A percentile compares a stretch with the other conserved stretches of the same genome.
phyloP scores from a whole-genome alignment of 108 stramenopile species.

The Mayamaea pseudoterrestris region DNA sequence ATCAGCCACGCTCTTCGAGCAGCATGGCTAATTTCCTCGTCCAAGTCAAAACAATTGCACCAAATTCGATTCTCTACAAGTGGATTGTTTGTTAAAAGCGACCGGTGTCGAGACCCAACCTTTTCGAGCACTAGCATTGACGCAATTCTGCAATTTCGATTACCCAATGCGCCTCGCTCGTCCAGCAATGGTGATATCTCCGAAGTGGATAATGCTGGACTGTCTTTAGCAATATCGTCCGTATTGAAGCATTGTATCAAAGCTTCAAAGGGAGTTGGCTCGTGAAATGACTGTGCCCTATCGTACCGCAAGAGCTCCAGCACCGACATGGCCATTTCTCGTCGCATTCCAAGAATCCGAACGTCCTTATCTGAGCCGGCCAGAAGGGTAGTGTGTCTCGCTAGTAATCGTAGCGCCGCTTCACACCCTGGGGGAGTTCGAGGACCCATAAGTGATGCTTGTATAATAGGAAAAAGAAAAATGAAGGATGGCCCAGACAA shows the following conservation, averaged over 20 bases:
- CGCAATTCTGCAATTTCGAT: conserved; percentile 50
- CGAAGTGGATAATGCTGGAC: conserved; percentile 14
- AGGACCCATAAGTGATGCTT: conserved; percentile 65
- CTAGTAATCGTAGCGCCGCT: conserved; percentile 55
- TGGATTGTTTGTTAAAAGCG: conserved; percentile 63
- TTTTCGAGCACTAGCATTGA: conserved; percentile 59
- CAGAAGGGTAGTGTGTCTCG: conserved; percentile 54
- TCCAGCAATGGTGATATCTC: conserved; percentile 73
- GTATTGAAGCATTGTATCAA: conserved; percentile 57
- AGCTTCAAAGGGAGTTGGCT: conserved; percentile 68
- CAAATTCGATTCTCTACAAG: conserved; percentile 77
- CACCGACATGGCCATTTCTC: conserved; percentile 61
- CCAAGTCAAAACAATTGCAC: conserved; percentile 64
- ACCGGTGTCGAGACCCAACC: conserved; percentile 39
- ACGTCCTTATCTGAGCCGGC: conserved; percentile 39
- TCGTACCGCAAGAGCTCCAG: conserved; percentile 73
- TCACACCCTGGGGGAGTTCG: conserved; percentile 74
- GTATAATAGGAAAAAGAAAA: conserved; percentile 73
- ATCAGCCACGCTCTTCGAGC: conserved; percentile 60
- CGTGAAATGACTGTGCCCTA: conserved; percentile 59
- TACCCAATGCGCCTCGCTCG: conserved; percentile 66
- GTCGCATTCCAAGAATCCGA: conserved; percentile 35
- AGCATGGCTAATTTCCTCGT: conserved; percentile 41
- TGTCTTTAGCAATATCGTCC: too few relatives aligned
- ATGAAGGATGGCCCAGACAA: conserved; percentile 70